These are phyloP conservation scores for Bothriochloa decipiens DNA, from an alignment of 176 grass and related monocot species.

Conservation along the genomic window DNA sequence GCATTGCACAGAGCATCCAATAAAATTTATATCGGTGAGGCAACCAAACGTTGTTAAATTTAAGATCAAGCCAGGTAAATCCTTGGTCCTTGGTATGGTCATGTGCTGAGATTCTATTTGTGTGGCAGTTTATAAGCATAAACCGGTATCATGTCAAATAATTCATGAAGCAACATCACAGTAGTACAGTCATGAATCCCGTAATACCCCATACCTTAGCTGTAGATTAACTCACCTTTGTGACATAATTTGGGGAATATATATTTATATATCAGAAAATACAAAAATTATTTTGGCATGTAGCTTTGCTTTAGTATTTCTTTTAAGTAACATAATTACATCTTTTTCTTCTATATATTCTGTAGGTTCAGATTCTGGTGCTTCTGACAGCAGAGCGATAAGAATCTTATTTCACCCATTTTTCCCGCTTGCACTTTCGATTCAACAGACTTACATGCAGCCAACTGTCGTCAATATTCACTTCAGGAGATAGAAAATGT, in stretches of 20 bases:
- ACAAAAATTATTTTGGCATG: neutral
- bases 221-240: neutral
- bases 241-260: neutral
- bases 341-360: neutral
- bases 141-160: neutral
- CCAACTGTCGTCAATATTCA: conserved; percentile 92
- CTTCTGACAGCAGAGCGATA: conserved; percentile 62
- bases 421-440: conserved; percentile 81
- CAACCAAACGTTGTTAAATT: conserved; percentile 89
- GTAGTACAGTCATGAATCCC: neutral
- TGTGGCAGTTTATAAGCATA: conserved; percentile 1
- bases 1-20: conserved; percentile 91
- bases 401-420: conserved; percentile 87
- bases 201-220: neutral
- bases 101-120: conserved; percentile 19
- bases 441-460: conserved; percentile 96
- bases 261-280: no score
- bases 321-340: neutral
- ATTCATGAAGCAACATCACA: neutral
- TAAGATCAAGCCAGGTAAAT: conserved; percentile 94
- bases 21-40: conserved; percentile 94
- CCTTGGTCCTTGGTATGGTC: neutral
- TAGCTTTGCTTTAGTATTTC: neutral
- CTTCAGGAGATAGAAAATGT: conserved; percentile 65
- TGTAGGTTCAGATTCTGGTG: conserved; percentile 70